phyloP scores from a whole-genome alignment of 306 rosid genomes.

The Hylodesmum podocarpum region DNA sequence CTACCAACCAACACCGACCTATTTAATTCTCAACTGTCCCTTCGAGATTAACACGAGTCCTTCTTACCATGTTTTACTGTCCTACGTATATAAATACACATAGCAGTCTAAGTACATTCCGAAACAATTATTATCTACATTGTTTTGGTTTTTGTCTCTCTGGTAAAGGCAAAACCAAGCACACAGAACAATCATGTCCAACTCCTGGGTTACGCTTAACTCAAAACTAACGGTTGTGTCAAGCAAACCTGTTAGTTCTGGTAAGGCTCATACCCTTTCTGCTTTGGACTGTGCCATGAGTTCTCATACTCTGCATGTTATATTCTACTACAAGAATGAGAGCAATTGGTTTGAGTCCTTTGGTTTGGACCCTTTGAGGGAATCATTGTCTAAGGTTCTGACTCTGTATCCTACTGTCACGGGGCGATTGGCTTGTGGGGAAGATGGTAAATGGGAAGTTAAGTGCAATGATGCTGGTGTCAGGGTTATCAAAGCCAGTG shows the following conservation, averaged over 20 bases:
- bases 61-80: background rate
- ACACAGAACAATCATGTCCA: background rate
- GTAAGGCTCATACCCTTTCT: conserved; percentile 31
- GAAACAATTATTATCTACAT: too few species aligned
- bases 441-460: conserved; percentile 56
- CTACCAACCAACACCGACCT: conserved; percentile 6
- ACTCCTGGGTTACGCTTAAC: conserved; percentile 29
- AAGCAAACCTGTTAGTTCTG: conserved; percentile 48
- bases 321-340: conserved; percentile 54
- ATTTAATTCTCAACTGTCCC: conserved; percentile 16
- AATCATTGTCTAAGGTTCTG: conserved; percentile 45
- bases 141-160: background rate
- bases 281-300: conserved; percentile 59
- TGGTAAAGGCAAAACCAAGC: background rate
- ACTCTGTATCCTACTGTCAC: conserved; percentile 54
- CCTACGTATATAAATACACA: background rate
- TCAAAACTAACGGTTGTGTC: conserved; percentile 61
- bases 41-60: background rate
- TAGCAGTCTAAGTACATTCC: too few species aligned
- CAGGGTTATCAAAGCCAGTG: conserved; percentile 49
- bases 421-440: conserved; percentile 51
- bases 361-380: conserved; percentile 55
- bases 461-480: conserved; percentile 69
- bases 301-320: conserved; percentile 43
- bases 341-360: conserved; percentile 36